Evolutionary conservation across 1,284 basidiomycete genomes (phyloP).

Genomic region (Heimioporus retisporus): DNA sequence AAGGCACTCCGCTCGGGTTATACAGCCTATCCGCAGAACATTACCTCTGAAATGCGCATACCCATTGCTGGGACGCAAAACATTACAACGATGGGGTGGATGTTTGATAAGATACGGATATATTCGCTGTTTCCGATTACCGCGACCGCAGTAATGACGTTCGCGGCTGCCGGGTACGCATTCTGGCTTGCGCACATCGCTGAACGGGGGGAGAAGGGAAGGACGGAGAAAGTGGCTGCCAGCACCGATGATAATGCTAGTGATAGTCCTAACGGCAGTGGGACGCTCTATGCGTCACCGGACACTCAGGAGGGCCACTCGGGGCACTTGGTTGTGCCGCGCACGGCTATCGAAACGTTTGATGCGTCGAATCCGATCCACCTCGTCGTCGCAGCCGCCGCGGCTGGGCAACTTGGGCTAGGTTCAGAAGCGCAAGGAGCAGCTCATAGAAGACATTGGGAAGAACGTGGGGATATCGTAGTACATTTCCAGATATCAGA

Average conservation of each 20-base stretch:
- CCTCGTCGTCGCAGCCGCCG: background rate
- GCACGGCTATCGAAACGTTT: background rate
- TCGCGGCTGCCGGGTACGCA: background rate
- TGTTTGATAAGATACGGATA: background rate
- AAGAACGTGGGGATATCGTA: background rate
- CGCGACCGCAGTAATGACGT: conserved; percentile 3
- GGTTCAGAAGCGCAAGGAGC: background rate
- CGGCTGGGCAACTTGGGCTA: background rate
- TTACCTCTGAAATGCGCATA: conserved; percentile 4
- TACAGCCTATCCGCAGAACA: conserved; percentile 10
- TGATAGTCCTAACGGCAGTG: too few species aligned
- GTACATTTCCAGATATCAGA: background rate
- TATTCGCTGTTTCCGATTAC: conserved; percentile 17
- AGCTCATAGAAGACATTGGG: background rate
- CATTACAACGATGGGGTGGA: conserved; percentile 15
- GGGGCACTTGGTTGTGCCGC: background rate
- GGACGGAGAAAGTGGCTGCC: background rate
- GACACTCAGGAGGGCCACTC: background rate
- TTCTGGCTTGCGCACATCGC: background rate
- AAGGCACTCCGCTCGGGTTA: conserved; percentile 18
- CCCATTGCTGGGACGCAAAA: conserved; percentile 8
- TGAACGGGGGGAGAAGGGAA: background rate
- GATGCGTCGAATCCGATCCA: conserved; percentile 6
- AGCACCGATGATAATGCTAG: too few species aligned
- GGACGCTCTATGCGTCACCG: too few species aligned